These are phyloP conservation scores for Curvularia verruculosa DNA, from an alignment of 2,329 filamentous ascomycete species.

Conservation along the genomic window DNA sequence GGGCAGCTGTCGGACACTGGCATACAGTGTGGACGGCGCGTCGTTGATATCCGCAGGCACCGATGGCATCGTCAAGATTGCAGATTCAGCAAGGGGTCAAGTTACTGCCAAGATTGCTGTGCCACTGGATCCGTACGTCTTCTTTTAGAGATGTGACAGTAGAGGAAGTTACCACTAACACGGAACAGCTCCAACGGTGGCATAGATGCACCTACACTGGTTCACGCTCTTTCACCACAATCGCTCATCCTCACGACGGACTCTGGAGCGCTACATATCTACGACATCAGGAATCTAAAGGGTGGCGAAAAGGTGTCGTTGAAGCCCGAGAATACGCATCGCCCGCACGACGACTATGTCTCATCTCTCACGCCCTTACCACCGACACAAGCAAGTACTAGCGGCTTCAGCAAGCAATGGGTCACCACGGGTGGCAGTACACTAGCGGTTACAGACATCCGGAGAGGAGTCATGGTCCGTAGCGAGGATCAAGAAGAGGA, in stretches of 20 bases:
- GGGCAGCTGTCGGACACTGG: constrained; percentile 84
- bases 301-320: constrained; percentile 52
- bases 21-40: constrained; percentile 78
- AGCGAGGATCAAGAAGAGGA: constrained; percentile 97
- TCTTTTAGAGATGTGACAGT: background rate
- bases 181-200: constrained; percentile 50
- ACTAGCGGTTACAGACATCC: constrained; percentile 85
- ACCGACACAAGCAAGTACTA: constrained; percentile 78
- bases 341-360: constrained; percentile 91
- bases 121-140: constrained; percentile 58
- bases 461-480: constrained; percentile 81
- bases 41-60: constrained; percentile 67
- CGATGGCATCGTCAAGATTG: constrained; percentile 68
- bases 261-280: constrained; percentile 84
- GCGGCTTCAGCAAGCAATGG: constrained; percentile 92
- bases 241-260: constrained; percentile 89
- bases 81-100: constrained; percentile 63
- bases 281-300: constrained; percentile 72
- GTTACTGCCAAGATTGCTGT: constrained; percentile 84
- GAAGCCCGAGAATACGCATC: constrained; percentile 75
- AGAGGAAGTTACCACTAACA: constrained; percentile 14
- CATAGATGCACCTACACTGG: constrained; percentile 76
- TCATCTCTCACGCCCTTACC: constrained; percentile 86
- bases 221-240: constrained; percentile 85
- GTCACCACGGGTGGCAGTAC: constrained; percentile 91